phyloP scores from a whole-genome alignment of 106 monocot species.

The Dioscorea dumetorum region DNA sequence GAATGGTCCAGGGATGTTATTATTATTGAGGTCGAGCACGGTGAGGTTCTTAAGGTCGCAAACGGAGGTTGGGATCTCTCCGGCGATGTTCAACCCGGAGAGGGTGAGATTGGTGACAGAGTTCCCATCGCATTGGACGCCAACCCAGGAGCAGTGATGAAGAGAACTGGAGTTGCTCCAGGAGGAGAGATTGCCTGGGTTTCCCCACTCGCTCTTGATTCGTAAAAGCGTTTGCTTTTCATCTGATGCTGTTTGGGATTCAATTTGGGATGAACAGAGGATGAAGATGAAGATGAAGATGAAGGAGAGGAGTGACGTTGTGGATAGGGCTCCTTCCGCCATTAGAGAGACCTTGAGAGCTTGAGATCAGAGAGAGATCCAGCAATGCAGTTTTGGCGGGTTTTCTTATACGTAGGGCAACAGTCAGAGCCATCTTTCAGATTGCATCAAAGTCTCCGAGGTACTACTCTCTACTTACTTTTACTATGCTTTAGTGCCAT shows the following conservation, averaged over 20 bases:
- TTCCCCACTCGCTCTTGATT: conserved; percentile 28
- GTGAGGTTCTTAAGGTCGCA: conserved; percentile 46
- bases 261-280: neutral
- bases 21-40: conserved; percentile 36
- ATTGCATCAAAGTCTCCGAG: neutral
- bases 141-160: conserved; percentile 37
- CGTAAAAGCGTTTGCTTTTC: conserved; percentile 32
- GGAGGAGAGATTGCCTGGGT: conserved; percentile 14
- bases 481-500: no score
- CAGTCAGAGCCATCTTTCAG: neutral
- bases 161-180: conserved; percentile 23
- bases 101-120: conserved; percentile 21
- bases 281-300: neutral
- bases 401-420: neutral
- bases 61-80: conserved; percentile 25
- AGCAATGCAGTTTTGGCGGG: neutral
- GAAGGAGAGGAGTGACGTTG: conserved; percentile 10
- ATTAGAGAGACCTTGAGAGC: neutral
- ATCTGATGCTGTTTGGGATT: conserved; percentile 3
- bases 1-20: conserved; percentile 36
- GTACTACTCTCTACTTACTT: neutral
- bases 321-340: neutral
- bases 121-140: conserved; percentile 17
- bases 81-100: neutral
- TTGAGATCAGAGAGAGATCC: no score